phyloP scores from a whole-genome alignment of 129 eudicot genomes.

The Lonicera japonica region DNA sequence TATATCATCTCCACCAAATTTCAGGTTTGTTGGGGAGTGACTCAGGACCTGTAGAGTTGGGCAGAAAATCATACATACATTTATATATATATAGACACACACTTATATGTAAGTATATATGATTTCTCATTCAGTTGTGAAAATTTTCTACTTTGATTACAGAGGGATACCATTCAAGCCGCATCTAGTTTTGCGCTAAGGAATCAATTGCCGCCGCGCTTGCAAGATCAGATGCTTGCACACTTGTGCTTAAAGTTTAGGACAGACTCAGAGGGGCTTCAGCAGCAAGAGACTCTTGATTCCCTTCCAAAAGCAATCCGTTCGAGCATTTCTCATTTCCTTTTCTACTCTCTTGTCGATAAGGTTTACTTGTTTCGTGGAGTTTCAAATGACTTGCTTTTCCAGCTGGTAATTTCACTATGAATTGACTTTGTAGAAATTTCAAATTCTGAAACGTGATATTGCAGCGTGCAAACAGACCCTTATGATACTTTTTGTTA shows the following conservation, averaged over 20 bases:
- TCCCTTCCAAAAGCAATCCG: constrained; percentile 97
- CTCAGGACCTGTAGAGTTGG: too few relatives aligned
- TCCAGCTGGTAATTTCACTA: constrained; percentile 68
- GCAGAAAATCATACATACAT: too few relatives aligned
- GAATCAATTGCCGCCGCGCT: constrained; percentile 68
- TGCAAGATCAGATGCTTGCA: constrained; percentile 98
- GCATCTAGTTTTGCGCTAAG: constrained; percentile 93
- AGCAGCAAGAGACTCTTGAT: constrained; percentile 91
- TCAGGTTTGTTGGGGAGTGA: too few relatives aligned
- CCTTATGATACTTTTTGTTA: neutral
- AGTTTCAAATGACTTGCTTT: constrained; percentile 81
- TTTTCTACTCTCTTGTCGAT: constrained; percentile 72
- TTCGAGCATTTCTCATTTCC: constrained; percentile 85
- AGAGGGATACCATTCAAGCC: constrained; percentile 98
- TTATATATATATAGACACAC: too few relatives aligned
- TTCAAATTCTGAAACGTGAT: neutral
- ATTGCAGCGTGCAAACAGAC: too few relatives aligned
- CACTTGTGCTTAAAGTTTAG: constrained; percentile 83
- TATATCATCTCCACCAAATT: too few relatives aligned
- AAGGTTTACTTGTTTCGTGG: constrained; percentile 79
- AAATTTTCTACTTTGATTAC: constrained; percentile 1
- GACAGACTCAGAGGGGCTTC: constrained; percentile 92
- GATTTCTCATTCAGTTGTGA: too few relatives aligned
- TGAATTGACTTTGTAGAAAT: too few relatives aligned
- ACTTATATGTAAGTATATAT: too few relatives aligned